Base-by-base conservation (phyloP, 2,329 filamentous ascomycete genomes). In the Amylocarpus encephaloides region DNA sequence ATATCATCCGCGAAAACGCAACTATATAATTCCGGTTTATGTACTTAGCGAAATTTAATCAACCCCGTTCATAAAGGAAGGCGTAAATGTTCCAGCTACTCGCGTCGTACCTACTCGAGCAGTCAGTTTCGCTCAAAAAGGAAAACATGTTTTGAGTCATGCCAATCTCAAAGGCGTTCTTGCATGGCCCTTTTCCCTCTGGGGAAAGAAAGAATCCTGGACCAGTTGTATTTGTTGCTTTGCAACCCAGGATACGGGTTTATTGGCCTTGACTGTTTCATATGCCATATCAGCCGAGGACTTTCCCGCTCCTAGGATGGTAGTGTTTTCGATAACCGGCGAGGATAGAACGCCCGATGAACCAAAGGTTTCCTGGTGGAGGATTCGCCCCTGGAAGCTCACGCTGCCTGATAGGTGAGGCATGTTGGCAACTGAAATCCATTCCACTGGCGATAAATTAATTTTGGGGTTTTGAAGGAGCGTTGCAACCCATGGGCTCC, bases 221-320 rank as follows among this genome's bases (percentile, higher is more conserved):
- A 18, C 66, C 67, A 7, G 61, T 59, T 7, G 58, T 59, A 38
- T 66, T 63, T 22, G 58, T 57, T 34, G 59, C 58, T 45, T 64
- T 46, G 69, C 62, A 41, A 69, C 61, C 68, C 68, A 71, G 13
- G 55, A 60, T 2, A 69, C 65, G 0, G 41, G 58, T 43, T 67
- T 68, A 13, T 60, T 61, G 1, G 60, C 60, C 53, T 68, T 68
- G 22, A 59, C 61, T 7, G 56, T 52, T 34, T 64, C 62, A 48
- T 70, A 71, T 1, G 66, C 63, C 57, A 70, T 64, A 51, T 70
- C 68, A 15, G 66, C 68, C 5, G 68, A 60, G 6, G 68, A 71
- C 43, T 70, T 69, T 11, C 61, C 66, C 3, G 58, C 68, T 12
- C 68, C 68, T 12, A 69, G 38, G 1, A 71, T 62, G 2, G 62